phyloP scores from a whole-genome alignment of 1,284 basidiomycete species.

The Filobasidium uniguttulatum region DNA sequence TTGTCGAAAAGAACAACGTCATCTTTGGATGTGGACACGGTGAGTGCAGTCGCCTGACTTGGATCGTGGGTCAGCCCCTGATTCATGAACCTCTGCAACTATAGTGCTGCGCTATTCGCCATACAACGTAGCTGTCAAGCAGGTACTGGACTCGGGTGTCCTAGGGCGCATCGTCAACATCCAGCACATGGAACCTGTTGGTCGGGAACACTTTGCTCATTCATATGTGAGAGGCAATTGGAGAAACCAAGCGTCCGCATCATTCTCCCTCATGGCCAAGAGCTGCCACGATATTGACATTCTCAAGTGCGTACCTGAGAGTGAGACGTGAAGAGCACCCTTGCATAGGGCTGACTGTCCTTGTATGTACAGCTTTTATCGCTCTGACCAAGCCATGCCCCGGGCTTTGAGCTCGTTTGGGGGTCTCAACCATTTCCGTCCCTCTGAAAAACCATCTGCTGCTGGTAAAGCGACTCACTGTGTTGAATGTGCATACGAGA shows the following conservation, averaged over 20 bases:
- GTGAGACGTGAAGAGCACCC: background rate
- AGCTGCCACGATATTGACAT: constrained; percentile 54
- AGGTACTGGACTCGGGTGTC: constrained; percentile 52
- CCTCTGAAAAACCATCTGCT: constrained; percentile 50
- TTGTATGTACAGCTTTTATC: constrained; percentile 49
- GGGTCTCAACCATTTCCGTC: constrained; percentile 63
- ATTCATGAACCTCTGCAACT: background rate
- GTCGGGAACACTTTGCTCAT: constrained; percentile 61
- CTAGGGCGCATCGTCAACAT: constrained; percentile 66
- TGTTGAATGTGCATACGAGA: constrained; percentile 55
- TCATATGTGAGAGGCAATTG: constrained; percentile 72
- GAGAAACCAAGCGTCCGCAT: constrained; percentile 52
- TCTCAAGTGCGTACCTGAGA: background rate
- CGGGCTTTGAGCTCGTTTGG: constrained; percentile 66
- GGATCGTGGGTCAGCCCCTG: background rate
- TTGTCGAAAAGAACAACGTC: constrained; percentile 43
- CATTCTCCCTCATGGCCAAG: constrained; percentile 74
- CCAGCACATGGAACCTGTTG: constrained; percentile 31
- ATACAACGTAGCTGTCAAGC: constrained; percentile 55
- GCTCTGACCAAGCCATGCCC: constrained; percentile 42
- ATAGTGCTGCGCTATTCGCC: constrained; percentile 72
- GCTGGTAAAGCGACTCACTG: constrained; percentile 57
- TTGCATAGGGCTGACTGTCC: constrained; percentile 45
- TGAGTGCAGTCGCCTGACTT: constrained; percentile 25
- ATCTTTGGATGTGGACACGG: constrained; percentile 79